Conservation (phyloP, 2,329 filamentous ascomycete genomes). For the Claviceps sorghi region DNA sequence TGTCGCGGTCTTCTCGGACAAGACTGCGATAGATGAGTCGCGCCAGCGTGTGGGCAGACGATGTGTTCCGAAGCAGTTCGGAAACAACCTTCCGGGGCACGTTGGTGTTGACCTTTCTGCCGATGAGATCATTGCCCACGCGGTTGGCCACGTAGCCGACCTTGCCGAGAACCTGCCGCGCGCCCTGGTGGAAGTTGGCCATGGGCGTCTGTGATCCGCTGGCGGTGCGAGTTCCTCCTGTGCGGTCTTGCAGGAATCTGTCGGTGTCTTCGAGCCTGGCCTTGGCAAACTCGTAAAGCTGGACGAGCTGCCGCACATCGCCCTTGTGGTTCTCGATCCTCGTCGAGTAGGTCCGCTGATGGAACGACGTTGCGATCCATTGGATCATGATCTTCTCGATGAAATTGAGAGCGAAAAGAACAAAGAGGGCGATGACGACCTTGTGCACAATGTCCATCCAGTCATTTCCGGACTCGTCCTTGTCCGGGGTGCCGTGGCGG, state of each 20-base stretch:
- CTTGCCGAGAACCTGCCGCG: slow-evolving; percentile 59
- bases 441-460: slow-evolving; percentile 79
- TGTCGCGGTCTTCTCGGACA: slow-evolving; percentile 58
- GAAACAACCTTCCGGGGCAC: slow-evolving; percentile 77
- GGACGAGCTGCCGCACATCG: slow-evolving; percentile 51
- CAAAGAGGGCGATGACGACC: slow-evolving; percentile 72
- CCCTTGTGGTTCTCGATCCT: slow-evolving; percentile 88
- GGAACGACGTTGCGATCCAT: slow-evolving; percentile 86
- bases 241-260: slow-evolving; percentile 30
- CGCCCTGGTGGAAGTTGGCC: slow-evolving; percentile 56
- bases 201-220: slow-evolving; percentile 63
- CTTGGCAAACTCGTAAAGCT: slow-evolving; percentile 57
- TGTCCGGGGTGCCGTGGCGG: slow-evolving; percentile 20
- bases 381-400: slow-evolving; percentile 89
- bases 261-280: slow-evolving; percentile 47
- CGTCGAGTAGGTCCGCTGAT: slow-evolving; percentile 77
- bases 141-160: slow-evolving; percentile 75
- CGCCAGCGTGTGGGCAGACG: slow-evolving; percentile 68
- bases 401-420: slow-evolving; percentile 66
- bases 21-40: slow-evolving; percentile 81
- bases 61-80: slow-evolving; percentile 57
- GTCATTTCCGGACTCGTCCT: slow-evolving; percentile 33
- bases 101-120: slow-evolving; percentile 53
- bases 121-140: slow-evolving; percentile 84
- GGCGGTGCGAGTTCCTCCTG: slow-evolving; percentile 17